Evolutionary conservation across 2,329 filamentous ascomycete genomes (phyloP), one percentile per base, ranked within the genome.

Genomic region (Beauveria caledonica): DNA sequence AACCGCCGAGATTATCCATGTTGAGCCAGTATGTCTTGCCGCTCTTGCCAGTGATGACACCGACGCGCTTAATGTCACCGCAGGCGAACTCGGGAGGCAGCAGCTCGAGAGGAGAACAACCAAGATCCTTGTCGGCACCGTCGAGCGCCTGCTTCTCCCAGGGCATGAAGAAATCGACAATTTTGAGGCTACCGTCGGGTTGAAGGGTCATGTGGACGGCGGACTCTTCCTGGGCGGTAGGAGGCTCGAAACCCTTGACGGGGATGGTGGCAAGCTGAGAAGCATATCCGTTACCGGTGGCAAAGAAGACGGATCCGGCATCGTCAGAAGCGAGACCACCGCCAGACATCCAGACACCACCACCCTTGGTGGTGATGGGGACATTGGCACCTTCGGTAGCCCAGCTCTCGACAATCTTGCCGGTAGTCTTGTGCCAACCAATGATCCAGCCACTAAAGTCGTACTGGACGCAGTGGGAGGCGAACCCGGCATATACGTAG

Each of bases 381-480:
- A 78, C 76, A 1, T 76, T 75, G 8, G 72, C 67, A 1, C 74
- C 72, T 50, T 78, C 71, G 8, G 74, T 77, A 1, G 77, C 72
- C 64, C 71, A 80, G 5, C 66, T 66, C 64, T 75, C 74, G 19
- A 76, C 73, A 29, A 73, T 63, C 21, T 70, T 64, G 15, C 73
- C 73, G 0, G 68, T 72, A 0, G 71, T 73, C 61, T 78, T 76
- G 67, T 80, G 73, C 66, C 78, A 75, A 3, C 78, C 78, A 45
- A 83, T 72, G 45, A 83, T 70, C 71, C 77, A 78, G 25, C 80
- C 79, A 1, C 80, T 82, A 63, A 82, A 82, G 65, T 84, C 81
- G 67, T 78, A 84, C 60, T 78, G 73, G 25, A 82, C 81, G 54
- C 81, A 84, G 62, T 83, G 78, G 10, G 79, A 81, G 0, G 79